phyloP scores from a whole-genome alignment of 2,329 filamentous ascomycete genomes.

The Ramularia endophylla region DNA sequence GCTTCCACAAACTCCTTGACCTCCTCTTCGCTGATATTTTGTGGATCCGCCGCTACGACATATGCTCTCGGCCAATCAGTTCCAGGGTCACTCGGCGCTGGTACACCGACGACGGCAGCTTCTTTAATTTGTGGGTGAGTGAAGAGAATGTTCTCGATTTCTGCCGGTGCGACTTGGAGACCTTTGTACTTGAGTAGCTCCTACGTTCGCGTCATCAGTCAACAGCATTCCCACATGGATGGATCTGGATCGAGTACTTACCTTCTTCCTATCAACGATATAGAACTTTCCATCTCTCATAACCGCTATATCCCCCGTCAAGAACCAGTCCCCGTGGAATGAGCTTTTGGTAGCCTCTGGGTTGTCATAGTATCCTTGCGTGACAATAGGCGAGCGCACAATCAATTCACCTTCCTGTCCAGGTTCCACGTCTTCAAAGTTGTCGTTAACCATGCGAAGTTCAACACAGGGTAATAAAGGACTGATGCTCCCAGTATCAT shows the following conservation, averaged over 20 bases:
- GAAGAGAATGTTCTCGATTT: constrained; percentile 41
- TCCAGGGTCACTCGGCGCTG: constrained; percentile 40
- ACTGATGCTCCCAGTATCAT: constrained; percentile 29
- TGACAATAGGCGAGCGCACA: constrained; percentile 30
- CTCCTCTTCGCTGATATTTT: constrained; percentile 27
- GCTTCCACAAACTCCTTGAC: constrained; percentile 37
- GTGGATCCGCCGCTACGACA: constrained; percentile 32
- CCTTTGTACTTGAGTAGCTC: constrained; percentile 52
- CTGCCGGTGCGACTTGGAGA: constrained; percentile 43
- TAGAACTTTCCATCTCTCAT: constrained; percentile 79
- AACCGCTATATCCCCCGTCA: constrained; percentile 77
- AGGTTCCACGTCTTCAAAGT: constrained; percentile 35
- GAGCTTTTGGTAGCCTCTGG: constrained; percentile 62
- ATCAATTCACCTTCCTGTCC: constrained; percentile 30
- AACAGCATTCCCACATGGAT: not conserved
- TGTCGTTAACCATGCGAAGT: constrained; percentile 38
- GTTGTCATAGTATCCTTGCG: constrained; percentile 69
- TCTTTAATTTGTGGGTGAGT: constrained; percentile 38
- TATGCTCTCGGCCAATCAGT: constrained; percentile 42
- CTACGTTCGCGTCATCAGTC: constrained; percentile 39
- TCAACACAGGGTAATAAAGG: constrained; percentile 36
- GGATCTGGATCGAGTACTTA: no score
- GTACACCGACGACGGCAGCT: constrained; percentile 40
- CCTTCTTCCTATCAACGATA: constrained; percentile 67
- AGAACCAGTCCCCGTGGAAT: constrained; percentile 77